phyloP scores from a whole-genome alignment of 495 filamentous ascomycete genomes.

The Penicillium angulare region DNA sequence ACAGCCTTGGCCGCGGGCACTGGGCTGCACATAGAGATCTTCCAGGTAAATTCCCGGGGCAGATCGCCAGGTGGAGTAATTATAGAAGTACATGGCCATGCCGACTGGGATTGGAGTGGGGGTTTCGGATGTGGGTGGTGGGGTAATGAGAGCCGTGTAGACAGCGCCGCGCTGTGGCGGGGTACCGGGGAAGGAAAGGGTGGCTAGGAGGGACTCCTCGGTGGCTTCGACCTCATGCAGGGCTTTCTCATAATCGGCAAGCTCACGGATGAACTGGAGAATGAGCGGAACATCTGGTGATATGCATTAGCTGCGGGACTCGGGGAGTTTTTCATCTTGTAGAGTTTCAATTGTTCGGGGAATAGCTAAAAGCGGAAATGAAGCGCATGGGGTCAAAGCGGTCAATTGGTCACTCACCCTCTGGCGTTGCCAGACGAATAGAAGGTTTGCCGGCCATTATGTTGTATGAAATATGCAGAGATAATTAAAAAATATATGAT shows the following conservation, averaged over 20 bases:
- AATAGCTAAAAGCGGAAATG: too few relatives aligned
- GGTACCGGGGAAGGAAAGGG: constrained; percentile 69
- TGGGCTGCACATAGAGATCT: constrained; percentile 79
- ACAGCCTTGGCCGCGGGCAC: constrained; percentile 71
- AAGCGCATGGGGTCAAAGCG: too few relatives aligned
- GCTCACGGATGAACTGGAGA: constrained; percentile 78
- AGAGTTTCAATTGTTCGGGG: too few relatives aligned
- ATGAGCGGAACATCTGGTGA: constrained; percentile 76
- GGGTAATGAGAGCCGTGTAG: constrained; percentile 43
- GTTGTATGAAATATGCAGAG: too few relatives aligned
- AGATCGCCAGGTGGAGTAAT: constrained; percentile 82
- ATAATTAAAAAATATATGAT: too few relatives aligned
- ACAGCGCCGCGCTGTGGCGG: constrained; percentile 39
- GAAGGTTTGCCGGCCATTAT: constrained; percentile 38
- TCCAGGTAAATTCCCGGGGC: constrained; percentile 91
- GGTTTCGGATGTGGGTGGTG: constrained; percentile 25
- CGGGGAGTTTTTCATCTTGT: too few relatives aligned
- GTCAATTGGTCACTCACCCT: constrained; percentile 27
- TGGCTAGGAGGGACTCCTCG: constrained; percentile 64
- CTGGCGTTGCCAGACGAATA: constrained; percentile 48
- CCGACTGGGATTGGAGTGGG: constrained; percentile 45
- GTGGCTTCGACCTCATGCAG: constrained; percentile 77
- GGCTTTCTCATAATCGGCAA: constrained; percentile 80
- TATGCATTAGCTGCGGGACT: constrained; percentile 6
- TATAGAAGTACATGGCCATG: constrained; percentile 69